These are phyloP conservation scores for Scenedesmus sp. DNA, from an alignment of 163 green algal genomes.

Conservation along the genomic window DNA sequence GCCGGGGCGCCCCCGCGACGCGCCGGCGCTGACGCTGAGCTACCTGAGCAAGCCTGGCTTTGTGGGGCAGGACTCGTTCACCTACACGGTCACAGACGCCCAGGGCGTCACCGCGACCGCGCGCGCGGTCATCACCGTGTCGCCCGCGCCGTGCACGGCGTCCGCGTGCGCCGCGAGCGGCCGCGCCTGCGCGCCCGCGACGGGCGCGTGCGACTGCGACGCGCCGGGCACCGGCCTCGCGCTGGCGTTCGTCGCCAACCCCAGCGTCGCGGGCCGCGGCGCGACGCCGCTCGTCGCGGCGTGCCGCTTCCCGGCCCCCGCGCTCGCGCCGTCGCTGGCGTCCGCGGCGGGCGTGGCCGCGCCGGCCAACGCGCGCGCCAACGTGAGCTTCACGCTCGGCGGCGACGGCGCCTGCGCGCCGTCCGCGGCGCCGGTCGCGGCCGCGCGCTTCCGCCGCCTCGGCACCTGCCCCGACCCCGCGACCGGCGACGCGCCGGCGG, in stretches of 20 bases:
- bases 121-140: not conserved
- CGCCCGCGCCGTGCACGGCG: not conserved
- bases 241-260: not conserved
- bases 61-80: slow-evolving; percentile 6
- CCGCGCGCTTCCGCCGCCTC: too few species aligned
- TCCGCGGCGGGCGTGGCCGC: not conserved
- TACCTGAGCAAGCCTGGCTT: slow-evolving; percentile 6
- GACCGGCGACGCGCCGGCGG: too few species aligned
- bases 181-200: not conserved
- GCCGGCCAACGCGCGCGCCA: not conserved
- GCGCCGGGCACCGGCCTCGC: not conserved
- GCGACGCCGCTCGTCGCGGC: not conserved
- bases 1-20: not conserved
- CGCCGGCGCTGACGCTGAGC: not conserved
- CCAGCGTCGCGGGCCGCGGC: not conserved
- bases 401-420: too few species aligned
- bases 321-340: not conserved
- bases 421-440: too few species aligned
- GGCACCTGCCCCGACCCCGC: too few species aligned
- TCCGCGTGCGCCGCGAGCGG: not conserved
- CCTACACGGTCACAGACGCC: not conserved
- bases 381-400: not conserved
- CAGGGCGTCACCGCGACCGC: not conserved
- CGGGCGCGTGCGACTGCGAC: not conserved
- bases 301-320: not conserved